phyloP scores from a whole-genome alignment of 129 eudicot genomes.

The Cynara cardunculus region DNA sequence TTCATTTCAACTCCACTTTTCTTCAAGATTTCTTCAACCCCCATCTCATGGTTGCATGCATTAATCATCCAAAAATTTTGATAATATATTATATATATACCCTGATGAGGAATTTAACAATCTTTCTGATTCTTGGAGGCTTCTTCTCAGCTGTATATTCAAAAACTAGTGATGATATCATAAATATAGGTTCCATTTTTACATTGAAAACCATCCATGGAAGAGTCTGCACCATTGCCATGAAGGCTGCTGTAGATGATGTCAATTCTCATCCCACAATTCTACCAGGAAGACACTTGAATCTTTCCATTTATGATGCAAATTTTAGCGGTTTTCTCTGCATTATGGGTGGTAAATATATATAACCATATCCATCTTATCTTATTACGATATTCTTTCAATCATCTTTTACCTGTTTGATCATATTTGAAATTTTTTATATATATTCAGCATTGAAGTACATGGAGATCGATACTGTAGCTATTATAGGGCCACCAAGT shows the following conservation, averaged over 20 bases:
- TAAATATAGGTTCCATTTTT: slow-evolving; percentile 77
- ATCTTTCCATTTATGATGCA: slow-evolving; percentile 56
- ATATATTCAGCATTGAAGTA: slow-evolving; percentile 52
- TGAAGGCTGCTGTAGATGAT: slow-evolving; percentile 84
- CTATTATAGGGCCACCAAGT: slow-evolving; percentile 77
- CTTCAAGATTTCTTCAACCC: too few species aligned
- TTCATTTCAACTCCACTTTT: too few species aligned
- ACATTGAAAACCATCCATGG: slow-evolving; percentile 45
- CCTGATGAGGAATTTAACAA: too few species aligned
- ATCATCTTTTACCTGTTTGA: neutral
- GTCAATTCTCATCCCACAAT: slow-evolving; percentile 70
- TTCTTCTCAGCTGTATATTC: slow-evolving; percentile 17
- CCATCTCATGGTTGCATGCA: too few species aligned
- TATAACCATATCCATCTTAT: too few species aligned
- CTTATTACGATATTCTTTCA: too few species aligned
- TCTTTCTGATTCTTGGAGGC: slow-evolving; percentile 17
- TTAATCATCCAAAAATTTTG: too few species aligned
- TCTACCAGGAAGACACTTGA: slow-evolving; percentile 48
- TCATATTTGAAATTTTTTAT: neutral
- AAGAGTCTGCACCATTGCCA: slow-evolving; percentile 56
- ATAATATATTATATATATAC: too few species aligned
- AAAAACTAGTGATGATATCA: slow-evolving; percentile 15
- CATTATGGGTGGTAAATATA: slow-evolving; percentile 66
- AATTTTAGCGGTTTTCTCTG: slow-evolving; percentile 72
- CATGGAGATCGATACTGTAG: slow-evolving; percentile 69